phyloP scores from a whole-genome alignment of 1,284 basidiomycete genomes.

The Termitomyces sp. region DNA sequence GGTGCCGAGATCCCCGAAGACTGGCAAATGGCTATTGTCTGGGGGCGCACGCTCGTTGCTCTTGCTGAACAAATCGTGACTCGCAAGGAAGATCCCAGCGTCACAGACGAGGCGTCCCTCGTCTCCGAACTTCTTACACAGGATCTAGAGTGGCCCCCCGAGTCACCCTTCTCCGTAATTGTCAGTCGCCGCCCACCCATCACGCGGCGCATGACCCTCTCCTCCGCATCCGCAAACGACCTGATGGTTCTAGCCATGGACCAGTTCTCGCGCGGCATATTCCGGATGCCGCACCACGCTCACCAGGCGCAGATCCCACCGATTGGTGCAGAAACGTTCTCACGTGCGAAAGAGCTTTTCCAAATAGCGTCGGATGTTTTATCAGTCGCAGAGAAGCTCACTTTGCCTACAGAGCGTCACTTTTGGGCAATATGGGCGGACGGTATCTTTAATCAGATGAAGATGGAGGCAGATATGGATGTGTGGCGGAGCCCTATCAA shows the following conservation, averaged over 20 bases:
- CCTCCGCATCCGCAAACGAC: conserved; percentile 40
- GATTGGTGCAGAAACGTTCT: conserved; percentile 32
- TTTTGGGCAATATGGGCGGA: conserved; percentile 60
- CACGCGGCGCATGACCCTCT: conserved; percentile 45
- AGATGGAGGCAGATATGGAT: conserved; percentile 47
- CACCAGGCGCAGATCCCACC: conserved; percentile 8
- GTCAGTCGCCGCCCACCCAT: conserved; percentile 45
- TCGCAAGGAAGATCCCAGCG: conserved; percentile 7
- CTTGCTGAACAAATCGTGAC: conserved; percentile 47
- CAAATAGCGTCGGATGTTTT: conserved; percentile 59
- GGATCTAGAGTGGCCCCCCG: conserved; percentile 45
- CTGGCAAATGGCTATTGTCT: conserved; percentile 62
- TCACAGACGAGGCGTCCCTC: conserved; percentile 14
- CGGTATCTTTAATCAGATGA: conserved; percentile 55
- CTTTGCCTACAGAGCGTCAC: conserved; percentile 36
- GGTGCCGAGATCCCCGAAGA: conserved; percentile 38
- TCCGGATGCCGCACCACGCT: conserved; percentile 56
- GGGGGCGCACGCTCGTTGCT: conserved; percentile 57
- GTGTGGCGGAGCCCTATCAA: conserved; percentile 42
- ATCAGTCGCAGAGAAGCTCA: conserved; percentile 50
- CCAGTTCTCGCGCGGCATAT: conserved; percentile 61
- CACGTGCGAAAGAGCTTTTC: conserved; percentile 53
- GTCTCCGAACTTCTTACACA: conserved; percentile 22
- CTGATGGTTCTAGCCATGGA: conserved; percentile 45
- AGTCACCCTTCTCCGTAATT: conserved; percentile 52